Evolutionary conservation across 305 asterid species (phyloP), one percentile per base, ranked within the genome.

Genomic region (Petunia hybrid): DNA sequence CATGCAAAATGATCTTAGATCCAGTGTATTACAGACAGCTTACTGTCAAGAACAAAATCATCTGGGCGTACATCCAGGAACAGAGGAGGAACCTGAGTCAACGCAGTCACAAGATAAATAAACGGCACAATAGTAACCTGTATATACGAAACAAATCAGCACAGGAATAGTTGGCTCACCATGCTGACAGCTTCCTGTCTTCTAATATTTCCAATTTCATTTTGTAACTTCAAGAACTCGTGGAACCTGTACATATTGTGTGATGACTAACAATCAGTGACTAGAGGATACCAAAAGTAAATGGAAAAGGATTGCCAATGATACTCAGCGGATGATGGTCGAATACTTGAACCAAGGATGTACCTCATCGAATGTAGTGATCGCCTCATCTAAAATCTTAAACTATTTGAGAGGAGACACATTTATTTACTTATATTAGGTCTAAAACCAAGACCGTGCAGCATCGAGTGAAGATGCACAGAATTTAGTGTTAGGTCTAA

Each of bases 151-250:
- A 79, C n/a, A 79, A 66, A 79, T 53, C 62, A 36, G 39, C 57
- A 16, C 43, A 59, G 46, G 2, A 53, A 51, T 36, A 63, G 56
- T 51, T 81, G 76, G 31, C 84, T 56, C 65, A 82, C 82, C 85
- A 82, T 82, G 82, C 85, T 82, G 59, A 82, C 85, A 77, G 78
- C 74, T 79, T 82, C 85, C 79, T 82, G 85, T 57, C 85, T 77
- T 42, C 78, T 82, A 46, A 82, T 82, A 82, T 82, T 82, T 22
- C 85, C 85, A 77, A 82, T 92, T 90, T 96, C 98, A 84, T 96
- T 96, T 86, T 91, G 93, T 77, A 93, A 95, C 92, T 94, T 94
- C 90, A 96, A 85, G 88, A 94, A 96, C 87, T 84, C 90, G 74
- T 94, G 98, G 89, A 96, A 96, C 95, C 99, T 96, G 92, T 80